A percentile compares a stretch with the other conserved stretches of the same genome.
Evolutionary conservation across 1,139 yeast genomes (phyloP).

Genomic region (Pichia terricola): DNA sequence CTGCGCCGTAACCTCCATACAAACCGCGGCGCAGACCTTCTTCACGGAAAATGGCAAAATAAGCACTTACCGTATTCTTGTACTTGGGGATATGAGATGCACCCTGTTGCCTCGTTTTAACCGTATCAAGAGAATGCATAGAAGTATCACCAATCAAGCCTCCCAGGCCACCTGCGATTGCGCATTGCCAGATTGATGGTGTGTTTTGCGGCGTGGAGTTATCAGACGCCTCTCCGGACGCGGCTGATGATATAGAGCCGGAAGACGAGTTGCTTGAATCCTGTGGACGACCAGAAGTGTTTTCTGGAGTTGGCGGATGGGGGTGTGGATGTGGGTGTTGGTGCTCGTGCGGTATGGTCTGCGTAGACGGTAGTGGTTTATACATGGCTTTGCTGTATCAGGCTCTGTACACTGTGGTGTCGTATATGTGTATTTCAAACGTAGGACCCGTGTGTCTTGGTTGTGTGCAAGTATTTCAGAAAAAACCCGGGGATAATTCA

Average conservation of each 20-base stretch:
- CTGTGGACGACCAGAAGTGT: too few relatives aligned
- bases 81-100: slow-evolving; percentile 64
- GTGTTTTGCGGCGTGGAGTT: not conserved
- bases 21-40: slow-evolving; percentile 83
- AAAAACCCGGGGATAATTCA: too few relatives aligned
- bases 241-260: not conserved
- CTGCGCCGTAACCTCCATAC: slow-evolving; percentile 89
- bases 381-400: too few relatives aligned
- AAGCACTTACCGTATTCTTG: slow-evolving; percentile 62
- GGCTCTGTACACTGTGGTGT: too few relatives aligned
- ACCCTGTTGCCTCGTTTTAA: slow-evolving; percentile 94
- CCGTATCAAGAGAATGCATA: slow-evolving; percentile 95
- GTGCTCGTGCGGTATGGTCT: too few relatives aligned
- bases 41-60: slow-evolving; percentile 57
- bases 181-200: slow-evolving; percentile 46
- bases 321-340: too few relatives aligned
- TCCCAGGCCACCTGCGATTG: slow-evolving; percentile 89
- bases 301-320: too few relatives aligned
- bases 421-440: too few relatives aligned
- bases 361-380: too few relatives aligned
- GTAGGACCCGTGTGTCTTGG: too few relatives aligned
- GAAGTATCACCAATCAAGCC: slow-evolving; percentile 88
- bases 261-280: too few relatives aligned
- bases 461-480: too few relatives aligned
- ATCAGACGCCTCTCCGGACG: not conserved